Evolutionary conservation across 2,329 filamentous ascomycete genomes (phyloP), one percentile per base, ranked within the genome.

Genomic region (Colletotrichum plurivorum): DNA sequence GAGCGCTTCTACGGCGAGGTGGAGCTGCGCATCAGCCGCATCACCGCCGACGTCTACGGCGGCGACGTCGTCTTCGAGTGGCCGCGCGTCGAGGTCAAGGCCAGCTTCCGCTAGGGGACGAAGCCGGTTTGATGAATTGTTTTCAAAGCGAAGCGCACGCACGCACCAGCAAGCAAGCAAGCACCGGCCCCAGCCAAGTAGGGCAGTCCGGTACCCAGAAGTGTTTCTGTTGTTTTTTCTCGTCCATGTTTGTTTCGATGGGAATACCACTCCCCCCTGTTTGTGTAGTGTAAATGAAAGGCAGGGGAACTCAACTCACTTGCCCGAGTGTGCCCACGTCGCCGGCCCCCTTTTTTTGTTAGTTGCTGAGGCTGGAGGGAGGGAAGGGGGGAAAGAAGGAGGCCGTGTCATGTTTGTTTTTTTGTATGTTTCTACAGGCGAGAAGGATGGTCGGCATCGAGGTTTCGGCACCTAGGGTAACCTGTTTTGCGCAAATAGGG

Each of bases 51-150:
- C 73, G 87, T 91, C 27, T 92, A 92, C 73, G 86, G 89, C 52
- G 89, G 90, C 9, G 89, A 91, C 75, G 85, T 90, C 48, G 76
- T 89, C 71, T 90, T 89, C 73, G 90, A 92, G 78, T 92, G 89
- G 89, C 89, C 89, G n/a, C 82, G 88, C 67, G 81, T 82, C 15
- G 90, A 92, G 73, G 88, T 91, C 49, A 89, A 89, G 81, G 81
- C 82, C 63, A 88, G 88, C 16, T 92, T 92, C 64, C 67, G 67
- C 49, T 62, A 62, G 59, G 51, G 36, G 54, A 62, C 49, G 59
- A 62, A 62, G 51, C 59, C 49, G 49, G 45, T 62, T 46, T 62
- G 46, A 62, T 46, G 4, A 10, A 46, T 46, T 5, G 5, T n/a
- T 36, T 36, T 25, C 22, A 4, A 25, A 25, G 22, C 31, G 31